Evolutionary conservation across 176 grass and related monocot genomes (phyloP), one percentile per base, ranked within the genome.

Genomic region (Ananas comosus): DNA sequence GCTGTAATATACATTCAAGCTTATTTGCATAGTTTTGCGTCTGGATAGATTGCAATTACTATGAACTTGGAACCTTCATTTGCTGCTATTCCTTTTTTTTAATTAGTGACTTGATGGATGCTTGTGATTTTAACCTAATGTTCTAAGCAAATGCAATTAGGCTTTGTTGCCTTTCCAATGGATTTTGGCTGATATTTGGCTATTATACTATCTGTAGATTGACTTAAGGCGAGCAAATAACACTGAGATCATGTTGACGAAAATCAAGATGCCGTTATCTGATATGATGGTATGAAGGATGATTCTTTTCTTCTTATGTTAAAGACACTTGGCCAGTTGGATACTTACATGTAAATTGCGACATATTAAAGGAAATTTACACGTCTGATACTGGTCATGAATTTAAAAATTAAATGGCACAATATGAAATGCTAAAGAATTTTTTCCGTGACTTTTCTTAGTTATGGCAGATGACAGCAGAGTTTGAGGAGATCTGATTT

Each of bases 211-310:
- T 72, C 50, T 74, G 58, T 81, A 96, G 92, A 74, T 96, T 0
- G 92, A 96, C 72, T 18, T 91, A 83, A 82, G 86, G 70, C 73
- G 92, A 67, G 92, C 92, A n/a, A 92, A 91, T 82, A 96, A 96
- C 68, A 89, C 88, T 28, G 92, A 96, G 67, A 96, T 96, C 79
- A 96, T 96, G 92, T 78, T 96, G 78, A 96, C 92, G n/a, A 96
- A 91, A 87, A 96, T 96, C 76, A 96, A 96, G 80, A 96, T 96
- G 92, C 92, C 92, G 10, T 76, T 92, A 49, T 49, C 86, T 52
- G 92, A 96, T 73, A 96, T 96, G 88, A 87, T 96, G 92, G 92
- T 96, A 78, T 42, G 33, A 42, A 42, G 75, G 73, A 47, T 28
- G 18, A 77, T 14, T 27, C 52, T 50, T 12, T 9, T 59, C 19